A percentile compares a stretch with the other conserved stretches of the same genome.
Conservation (phyloP, 2,329 filamentous ascomycete genomes). For the Parascedosporium putredinis region DNA sequence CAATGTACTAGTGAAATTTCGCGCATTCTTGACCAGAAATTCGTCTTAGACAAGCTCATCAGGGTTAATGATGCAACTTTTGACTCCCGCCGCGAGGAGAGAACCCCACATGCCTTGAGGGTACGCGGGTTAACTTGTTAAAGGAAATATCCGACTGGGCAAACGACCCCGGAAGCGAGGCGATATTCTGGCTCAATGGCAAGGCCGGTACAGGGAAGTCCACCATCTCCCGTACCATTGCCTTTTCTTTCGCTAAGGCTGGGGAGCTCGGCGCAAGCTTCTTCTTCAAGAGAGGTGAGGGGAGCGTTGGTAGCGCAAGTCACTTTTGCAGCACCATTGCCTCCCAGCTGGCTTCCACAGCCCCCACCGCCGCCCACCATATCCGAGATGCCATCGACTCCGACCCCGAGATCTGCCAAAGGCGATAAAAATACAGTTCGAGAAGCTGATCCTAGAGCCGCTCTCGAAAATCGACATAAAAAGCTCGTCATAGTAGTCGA, state of each 20-base stretch:
- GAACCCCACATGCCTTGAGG: too few relatives aligned
- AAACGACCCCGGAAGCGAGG: background rate
- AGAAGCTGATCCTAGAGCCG: conserved; percentile 27
- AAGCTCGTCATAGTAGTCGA: conserved; percentile 23
- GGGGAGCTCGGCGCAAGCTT: conserved; percentile 25
- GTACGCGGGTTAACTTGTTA: too few relatives aligned
- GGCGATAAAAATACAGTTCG: conserved; percentile 27
- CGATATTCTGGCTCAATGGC: background rate
- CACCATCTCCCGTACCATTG: background rate
- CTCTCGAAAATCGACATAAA: conserved; percentile 12
- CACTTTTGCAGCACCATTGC: conserved; percentile 31
- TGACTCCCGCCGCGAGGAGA: too few relatives aligned
- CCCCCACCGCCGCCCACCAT: conserved; percentile 18
- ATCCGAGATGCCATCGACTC: conserved; percentile 15
- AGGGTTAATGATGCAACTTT: too few relatives aligned
- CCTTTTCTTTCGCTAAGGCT: background rate
- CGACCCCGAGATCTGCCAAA: conserved; percentile 14
- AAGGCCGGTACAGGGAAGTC: background rate
- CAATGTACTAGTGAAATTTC: too few relatives aligned
- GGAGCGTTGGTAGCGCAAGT: conserved; percentile 19
- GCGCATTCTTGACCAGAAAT: too few relatives aligned
- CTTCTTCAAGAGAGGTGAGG: conserved; percentile 39
- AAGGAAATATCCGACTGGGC: background rate
- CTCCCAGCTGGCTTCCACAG: conserved; percentile 18
- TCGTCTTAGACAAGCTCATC: too few relatives aligned